Conservation (phyloP, 2,329 filamentous ascomycete genomes). For the Cercospora zeina region DNA sequence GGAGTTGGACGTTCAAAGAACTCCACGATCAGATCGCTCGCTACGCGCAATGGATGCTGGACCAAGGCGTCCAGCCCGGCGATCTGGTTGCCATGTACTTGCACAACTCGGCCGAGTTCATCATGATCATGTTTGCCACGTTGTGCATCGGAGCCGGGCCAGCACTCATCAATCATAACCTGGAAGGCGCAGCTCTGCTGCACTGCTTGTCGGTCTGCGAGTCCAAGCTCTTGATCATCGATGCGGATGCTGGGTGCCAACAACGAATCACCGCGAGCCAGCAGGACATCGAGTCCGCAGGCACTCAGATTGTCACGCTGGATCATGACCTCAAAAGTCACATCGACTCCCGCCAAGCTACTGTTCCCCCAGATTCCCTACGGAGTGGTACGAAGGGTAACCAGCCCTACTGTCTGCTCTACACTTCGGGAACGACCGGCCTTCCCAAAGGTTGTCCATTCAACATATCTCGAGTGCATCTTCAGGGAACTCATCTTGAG, state of each 20-base stretch:
- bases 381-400: slow-evolving; percentile 32
- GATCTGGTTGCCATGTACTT: slow-evolving; percentile 39
- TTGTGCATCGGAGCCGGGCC: slow-evolving; percentile 38
- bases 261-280: slow-evolving; percentile 57
- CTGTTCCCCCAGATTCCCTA: slow-evolving; percentile 33
- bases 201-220: slow-evolving; percentile 42
- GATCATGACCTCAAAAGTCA: slow-evolving; percentile 51
- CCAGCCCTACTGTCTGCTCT: slow-evolving; percentile 69
- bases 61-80: slow-evolving; percentile 37
- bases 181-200: slow-evolving; percentile 39
- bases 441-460: slow-evolving; percentile 70
- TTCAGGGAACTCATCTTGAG: slow-evolving; percentile 40
- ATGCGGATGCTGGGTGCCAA: slow-evolving; percentile 52
- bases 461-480: slow-evolving; percentile 53
- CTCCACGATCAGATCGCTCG: slow-evolving; percentile 56
- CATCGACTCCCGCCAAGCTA: slow-evolving; percentile 38
- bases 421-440: slow-evolving; percentile 75
- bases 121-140: slow-evolving; percentile 36
- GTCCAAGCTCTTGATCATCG: slow-evolving; percentile 47
- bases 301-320: slow-evolving; percentile 58
- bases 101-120: slow-evolving; percentile 36
- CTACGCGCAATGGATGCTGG: slow-evolving; percentile 63
- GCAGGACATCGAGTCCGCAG: slow-evolving; percentile 53
- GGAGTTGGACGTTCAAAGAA: slow-evolving; percentile 58
- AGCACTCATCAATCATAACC: slow-evolving; percentile 42